Base-by-base conservation (phyloP, 306 rosid genomes). In the Ammopiptanthus mongolicus region DNA sequence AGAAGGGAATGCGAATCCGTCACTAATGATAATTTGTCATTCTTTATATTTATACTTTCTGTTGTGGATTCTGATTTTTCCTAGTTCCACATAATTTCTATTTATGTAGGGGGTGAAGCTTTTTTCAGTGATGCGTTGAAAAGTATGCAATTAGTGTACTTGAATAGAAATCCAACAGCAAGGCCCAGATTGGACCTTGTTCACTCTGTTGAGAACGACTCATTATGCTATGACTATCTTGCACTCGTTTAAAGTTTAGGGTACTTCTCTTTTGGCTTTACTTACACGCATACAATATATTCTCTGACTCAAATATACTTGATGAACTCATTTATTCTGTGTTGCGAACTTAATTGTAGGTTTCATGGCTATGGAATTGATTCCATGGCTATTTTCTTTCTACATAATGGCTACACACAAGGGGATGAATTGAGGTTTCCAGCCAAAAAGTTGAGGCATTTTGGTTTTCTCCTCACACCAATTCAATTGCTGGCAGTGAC, bases 201-300 rank as follows among this genome's bases (percentile, higher is more conserved):
- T 87, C 88, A 78, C 33, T 88, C 96, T 14, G 81, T 29, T 44
- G 91, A 86, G 13, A 64, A 84, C 22, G 77, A 84, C 42, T 78
- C 74, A 36, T 71, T 95, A 71, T 85, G 87, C 86, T 88, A 90
- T 78, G 99, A 95, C 74, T 97, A 95, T 84, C 75, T 95, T 55
- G 99, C 99, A 18, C 92, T 95, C 79, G 87, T n/a, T n/a, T 97
- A 59, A 95, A 97, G n/a, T 86, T 90, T 80, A 96, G 97, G 92
- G 97, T 95, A 90, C n/a, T 70, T 75, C n/a, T 46, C 23, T 39
- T 39, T 2, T 39, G 8, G 39, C 56, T 68, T 61, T 74, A 21
- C 8, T 55, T 51, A 8, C 17, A 1, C 14, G 2, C 5, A 4
- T 33, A 12, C n/a, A 70, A 1, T 39, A 66, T 63, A 10, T n/a